Base-by-base conservation (phyloP, 192 early-diverging fungal genomes). In the Coemansia sp. region DNA sequence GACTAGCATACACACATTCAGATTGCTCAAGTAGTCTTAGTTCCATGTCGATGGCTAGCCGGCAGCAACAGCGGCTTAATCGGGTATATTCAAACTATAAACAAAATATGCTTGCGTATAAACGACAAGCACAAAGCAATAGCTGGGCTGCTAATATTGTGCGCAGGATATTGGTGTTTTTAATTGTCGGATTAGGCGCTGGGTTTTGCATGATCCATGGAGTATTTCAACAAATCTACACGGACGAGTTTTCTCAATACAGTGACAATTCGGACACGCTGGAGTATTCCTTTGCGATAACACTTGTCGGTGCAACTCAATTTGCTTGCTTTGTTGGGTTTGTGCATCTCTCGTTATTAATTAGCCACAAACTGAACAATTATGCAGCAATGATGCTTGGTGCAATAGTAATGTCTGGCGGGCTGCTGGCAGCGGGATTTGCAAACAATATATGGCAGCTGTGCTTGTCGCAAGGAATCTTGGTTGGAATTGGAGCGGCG, bases 11-110 rank as follows among this genome's bases (percentile, higher is more conserved):
- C 32, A 19, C 56, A 5, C 27, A 35, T 22, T 58, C 56, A 3
- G 56, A 58, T 19, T 58, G 37, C 37, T 58, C 56, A 0, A 58
- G 56, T 19, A 58, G 56, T 35, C 56, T 39, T 11, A 58, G 56
- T 17, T 58, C 56, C 8, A 29, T 58, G 14, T 58, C 56, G 21
- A 12, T 22, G 15, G 56, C 6, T 12, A 55, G 11, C n/a, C 23
- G 29, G 53, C 53, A 12, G 32, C 49, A 51, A 19, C 49, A 11
- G 9, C 35, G n/a, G n/a, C 8, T 23, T 23, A 19, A 17, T 19
- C 49, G n/a, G 41, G 15, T 51, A 19, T 51, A 17, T 19, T 23
- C n/a, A 23, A 9, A 23, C 19, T 51, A 23, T 23, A 32, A 32
- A 32, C 32, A 32, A 32, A 32, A 32, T 32, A 32, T 32, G 32